Evolutionary conservation across 306 rosid genomes (phyloP).

Genomic region (Delonix regia): DNA sequence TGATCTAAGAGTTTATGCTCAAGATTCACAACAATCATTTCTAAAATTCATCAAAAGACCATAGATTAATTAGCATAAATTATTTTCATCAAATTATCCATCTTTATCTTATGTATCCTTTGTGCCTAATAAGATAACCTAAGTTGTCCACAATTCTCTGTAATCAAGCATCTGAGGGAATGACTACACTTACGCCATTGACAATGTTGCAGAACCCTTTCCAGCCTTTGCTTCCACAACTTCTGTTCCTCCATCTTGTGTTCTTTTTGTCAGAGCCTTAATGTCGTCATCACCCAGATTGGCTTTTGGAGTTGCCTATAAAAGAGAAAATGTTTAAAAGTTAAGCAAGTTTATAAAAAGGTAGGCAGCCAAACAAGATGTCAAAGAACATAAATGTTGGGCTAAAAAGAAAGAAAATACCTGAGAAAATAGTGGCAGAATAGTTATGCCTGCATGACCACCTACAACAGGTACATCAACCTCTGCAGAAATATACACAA

Average conservation of each 20-base stretch:
- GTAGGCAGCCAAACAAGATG: conserved; percentile 11
- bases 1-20: background rate
- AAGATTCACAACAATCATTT: background rate
- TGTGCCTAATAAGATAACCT: background rate
- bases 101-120: background rate
- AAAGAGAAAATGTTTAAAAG: conserved; percentile 1
- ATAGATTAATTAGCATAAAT: background rate
- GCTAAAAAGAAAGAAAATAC: conserved; percentile 41
- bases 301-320: conserved; percentile 83
- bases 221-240: conserved; percentile 99
- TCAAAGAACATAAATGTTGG: background rate
- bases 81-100: background rate
- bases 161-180: background rate
- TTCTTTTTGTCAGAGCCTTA: conserved; percentile 83
- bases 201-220: conserved; percentile 97
- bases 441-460: conserved; percentile 96
- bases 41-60: background rate
- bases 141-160: background rate
- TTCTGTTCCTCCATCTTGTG: conserved; percentile 99
- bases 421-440: conserved; percentile 97
- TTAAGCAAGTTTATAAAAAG: conserved; percentile 26
- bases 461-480: conserved; percentile 98
- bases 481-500: conserved; percentile 58
- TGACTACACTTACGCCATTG: conserved; percentile 88
- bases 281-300: conserved; percentile 71